A percentile compares a stretch with the other conserved stretches of the same genome.
Conservation (phyloP, 805 yeast species). For the Candida chilensis region DNA sequence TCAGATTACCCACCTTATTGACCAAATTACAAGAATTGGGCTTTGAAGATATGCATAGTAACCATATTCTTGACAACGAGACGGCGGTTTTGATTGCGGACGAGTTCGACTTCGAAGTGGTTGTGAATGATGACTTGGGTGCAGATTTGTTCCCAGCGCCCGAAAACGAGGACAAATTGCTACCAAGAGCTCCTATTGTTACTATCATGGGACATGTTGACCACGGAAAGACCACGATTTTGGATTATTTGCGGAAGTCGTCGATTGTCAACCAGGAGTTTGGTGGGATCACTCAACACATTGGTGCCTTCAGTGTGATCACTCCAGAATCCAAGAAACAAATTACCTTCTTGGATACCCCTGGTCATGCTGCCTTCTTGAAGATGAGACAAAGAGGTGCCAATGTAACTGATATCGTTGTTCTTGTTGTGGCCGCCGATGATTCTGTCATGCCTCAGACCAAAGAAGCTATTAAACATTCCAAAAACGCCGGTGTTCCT, state of each 20-base stretch:
- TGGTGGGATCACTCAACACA: constrained; percentile 97
- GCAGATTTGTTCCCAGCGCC: constrained; percentile 55
- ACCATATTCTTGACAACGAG: constrained; percentile 77
- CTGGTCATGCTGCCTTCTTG: constrained; percentile 95
- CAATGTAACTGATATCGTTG: constrained; percentile 81
- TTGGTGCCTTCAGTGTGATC: constrained; percentile 91
- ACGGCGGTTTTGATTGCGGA: constrained; percentile 82
- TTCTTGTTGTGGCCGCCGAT: constrained; percentile 93
- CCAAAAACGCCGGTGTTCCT: constrained; percentile 72
- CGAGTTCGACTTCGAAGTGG: constrained; percentile 70
- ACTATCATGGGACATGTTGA: constrained; percentile 99
- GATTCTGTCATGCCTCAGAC: constrained; percentile 99
- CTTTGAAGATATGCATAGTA: constrained; percentile 60
- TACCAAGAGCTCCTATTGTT: constrained; percentile 83
- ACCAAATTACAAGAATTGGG: constrained; percentile 59
- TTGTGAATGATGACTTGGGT: constrained; percentile 46
- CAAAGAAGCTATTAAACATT: constrained; percentile 89
- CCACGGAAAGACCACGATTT: constrained; percentile 93
- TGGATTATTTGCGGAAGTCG: constrained; percentile 80
- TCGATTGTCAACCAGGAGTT: constrained; percentile 77
- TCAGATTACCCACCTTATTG: constrained; percentile 54
- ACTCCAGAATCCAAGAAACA: constrained; percentile 65
- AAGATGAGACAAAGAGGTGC: constrained; percentile 98
- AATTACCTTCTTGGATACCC: constrained; percentile 91
- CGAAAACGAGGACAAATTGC: constrained; percentile 32